These are phyloP conservation scores for Gossypium turneri DNA, from an alignment of 345 rosid species.

Conservation along the genomic window DNA sequence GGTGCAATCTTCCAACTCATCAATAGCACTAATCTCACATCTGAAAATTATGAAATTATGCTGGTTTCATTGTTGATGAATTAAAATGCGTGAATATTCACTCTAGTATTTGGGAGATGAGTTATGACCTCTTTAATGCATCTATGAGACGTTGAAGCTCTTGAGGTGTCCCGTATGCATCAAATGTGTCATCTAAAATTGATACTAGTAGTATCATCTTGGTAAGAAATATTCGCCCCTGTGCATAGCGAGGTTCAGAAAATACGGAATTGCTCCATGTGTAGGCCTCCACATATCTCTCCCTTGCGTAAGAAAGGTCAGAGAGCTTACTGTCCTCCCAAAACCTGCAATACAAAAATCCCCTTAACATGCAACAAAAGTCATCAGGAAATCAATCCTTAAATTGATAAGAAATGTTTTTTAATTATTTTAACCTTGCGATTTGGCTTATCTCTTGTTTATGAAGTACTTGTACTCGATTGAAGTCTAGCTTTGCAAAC, in stretches of 20 bases:
- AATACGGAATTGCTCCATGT: neutral
- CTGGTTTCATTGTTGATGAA: too few relatives aligned
- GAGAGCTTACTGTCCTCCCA: neutral
- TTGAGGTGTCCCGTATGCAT: constrained; percentile 2
- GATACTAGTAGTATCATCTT: neutral
- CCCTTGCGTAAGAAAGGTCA: neutral
- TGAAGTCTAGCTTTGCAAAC: neutral
- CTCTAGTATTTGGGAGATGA: neutral
- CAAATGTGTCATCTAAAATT: constrained; percentile 1
- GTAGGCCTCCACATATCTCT: constrained; percentile 3
- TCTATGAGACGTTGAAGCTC: neutral
- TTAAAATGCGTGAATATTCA: neutral
- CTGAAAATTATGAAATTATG: neutral
- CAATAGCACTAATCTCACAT: neutral
- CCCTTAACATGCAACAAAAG: neutral
- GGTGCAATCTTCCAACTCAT: neutral
- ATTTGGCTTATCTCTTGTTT: neutral
- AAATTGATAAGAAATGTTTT: neutral
- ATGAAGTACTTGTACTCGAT: neutral
- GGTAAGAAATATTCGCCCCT: neutral
- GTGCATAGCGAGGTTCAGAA: neutral
- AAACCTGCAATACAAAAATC: neutral
- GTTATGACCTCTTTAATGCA: neutral
- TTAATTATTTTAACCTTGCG: neutral
- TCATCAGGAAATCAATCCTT: neutral